Evolutionary conservation across 106 monocot genomes (phyloP), one percentile per base, ranked within the genome.

Genomic region (Platanthera guangdongensis): DNA sequence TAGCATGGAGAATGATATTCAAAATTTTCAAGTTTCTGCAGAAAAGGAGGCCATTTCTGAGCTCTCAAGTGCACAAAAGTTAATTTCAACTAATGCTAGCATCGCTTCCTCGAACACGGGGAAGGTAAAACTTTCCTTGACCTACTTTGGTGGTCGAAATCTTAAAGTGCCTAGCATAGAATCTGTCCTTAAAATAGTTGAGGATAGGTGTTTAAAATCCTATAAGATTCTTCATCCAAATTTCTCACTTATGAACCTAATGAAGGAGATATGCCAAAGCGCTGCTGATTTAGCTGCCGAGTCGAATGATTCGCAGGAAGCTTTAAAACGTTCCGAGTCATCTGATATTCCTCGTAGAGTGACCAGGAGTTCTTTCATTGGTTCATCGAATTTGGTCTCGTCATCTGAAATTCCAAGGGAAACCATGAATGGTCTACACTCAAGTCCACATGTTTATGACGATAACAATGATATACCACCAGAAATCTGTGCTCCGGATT

Each of bases 41-140:
- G 12, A 75, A 63, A 60, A 80, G 6, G 78, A 52, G n/a, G 45
- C 15, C 6, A 48, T 57, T 50, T 50, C 71, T 48, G 81, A 78
- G 57, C 52, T 78, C 76, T 64, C 16, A 68, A 12, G 39, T 62
- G 45, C 39, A 72, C 52, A 54, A 8, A 71, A 77, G 8, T 32
- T 75, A 51, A 15, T 71, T 47, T 28, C 82, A 68, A 50, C 76
- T 49, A 85, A 48, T 71, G 9, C 86, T 71, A 83, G 82, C 51
- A 68, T 91, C 77, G 85, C 78, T 83, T 85, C 85, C 45, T 91
- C 91, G 8, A 47, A 75, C 46, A 75, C 53, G 6, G 83, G 83
- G 15, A 85, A 74, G n/a, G 86, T 88, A 25, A 90, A 90, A 54
- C 67, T 90, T 74, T 74, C 69, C 14, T 76, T 91, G 21, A 80